Percentiles rank a stretch among this genome's conserved stretches.
Conservation (phyloP, 306 rosid species). For the barrel medic (Medicago truncatula) region DNA sequence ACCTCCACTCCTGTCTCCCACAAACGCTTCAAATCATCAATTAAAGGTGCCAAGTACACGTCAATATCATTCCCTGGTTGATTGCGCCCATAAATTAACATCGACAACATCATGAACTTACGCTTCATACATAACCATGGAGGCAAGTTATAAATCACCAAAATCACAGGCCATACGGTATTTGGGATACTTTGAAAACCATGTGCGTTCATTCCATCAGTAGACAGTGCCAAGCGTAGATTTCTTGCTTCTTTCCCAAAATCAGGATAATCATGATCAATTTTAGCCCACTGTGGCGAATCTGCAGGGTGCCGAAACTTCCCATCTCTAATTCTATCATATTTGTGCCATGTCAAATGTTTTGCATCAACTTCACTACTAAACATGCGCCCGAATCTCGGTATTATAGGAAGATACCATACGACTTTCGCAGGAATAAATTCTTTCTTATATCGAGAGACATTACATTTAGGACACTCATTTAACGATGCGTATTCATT, state of each 20-base stretch:
- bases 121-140: neutral
- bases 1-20: neutral
- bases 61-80: neutral
- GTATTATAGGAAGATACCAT: too few relatives aligned
- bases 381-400: too few relatives aligned
- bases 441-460: too few relatives aligned
- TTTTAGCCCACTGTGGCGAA: neutral
- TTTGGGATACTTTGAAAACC: neutral
- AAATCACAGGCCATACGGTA: neutral
- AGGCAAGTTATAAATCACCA: neutral
- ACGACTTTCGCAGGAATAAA: too few relatives aligned
- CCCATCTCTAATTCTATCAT: neutral
- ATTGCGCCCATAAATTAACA: neutral
- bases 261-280: neutral
- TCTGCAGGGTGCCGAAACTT: neutral
- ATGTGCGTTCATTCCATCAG: neutral
- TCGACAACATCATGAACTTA: neutral
- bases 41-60: neutral
- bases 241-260: neutral
- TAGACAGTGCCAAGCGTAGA: neutral
- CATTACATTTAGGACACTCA: too few relatives aligned
- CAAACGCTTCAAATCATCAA: neutral
- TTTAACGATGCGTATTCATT: too few relatives aligned
- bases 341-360: neutral
- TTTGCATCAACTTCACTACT: too few relatives aligned